Percentiles rank a stretch among this genome's conserved stretches.
Conservation (phyloP, 1,284 basidiomycete genomes). For the Ceratobasidium sp. region DNA sequence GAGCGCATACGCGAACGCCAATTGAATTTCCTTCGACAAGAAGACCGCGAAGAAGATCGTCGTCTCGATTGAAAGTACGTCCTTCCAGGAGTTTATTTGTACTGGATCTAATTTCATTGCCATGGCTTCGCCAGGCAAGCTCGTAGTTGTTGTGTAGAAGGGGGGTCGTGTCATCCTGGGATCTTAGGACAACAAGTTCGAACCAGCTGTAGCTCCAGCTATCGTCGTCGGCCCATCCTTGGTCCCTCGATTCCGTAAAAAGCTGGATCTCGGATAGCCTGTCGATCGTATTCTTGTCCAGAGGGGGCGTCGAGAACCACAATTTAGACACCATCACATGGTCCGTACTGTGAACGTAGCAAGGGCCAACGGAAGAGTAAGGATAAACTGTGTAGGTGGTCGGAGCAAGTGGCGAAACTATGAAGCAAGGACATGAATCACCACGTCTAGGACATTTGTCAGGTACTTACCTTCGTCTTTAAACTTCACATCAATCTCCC, state of each 20-base stretch:
- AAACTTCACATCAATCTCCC: background rate
- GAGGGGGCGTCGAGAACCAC: background rate
- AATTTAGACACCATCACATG: background rate
- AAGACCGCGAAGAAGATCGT: slow-evolving; percentile 1
- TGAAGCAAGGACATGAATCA: background rate
- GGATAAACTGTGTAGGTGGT: background rate
- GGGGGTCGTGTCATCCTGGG: background rate
- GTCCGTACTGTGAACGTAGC: background rate
- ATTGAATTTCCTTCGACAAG: background rate
- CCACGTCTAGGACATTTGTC: background rate
- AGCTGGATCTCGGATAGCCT: background rate
- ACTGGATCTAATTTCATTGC: background rate
- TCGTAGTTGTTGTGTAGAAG: background rate
- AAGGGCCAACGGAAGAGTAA: background rate
- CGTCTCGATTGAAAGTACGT: background rate
- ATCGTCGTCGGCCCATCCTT: background rate
- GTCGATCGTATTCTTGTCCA: background rate
- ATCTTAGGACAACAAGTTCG: background rate
- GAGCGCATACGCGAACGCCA: slow-evolving; percentile 3
- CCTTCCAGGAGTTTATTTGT: background rate
- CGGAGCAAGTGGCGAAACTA: background rate
- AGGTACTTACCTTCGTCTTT: background rate
- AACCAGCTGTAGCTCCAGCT: background rate
- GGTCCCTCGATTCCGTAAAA: background rate
- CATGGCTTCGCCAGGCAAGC: slow-evolving; percentile 1